Evolutionary conservation across 441 rosid genomes (phyloP), one percentile per base, ranked within the genome.

Genomic region (Theobroma grandiflorum): DNA sequence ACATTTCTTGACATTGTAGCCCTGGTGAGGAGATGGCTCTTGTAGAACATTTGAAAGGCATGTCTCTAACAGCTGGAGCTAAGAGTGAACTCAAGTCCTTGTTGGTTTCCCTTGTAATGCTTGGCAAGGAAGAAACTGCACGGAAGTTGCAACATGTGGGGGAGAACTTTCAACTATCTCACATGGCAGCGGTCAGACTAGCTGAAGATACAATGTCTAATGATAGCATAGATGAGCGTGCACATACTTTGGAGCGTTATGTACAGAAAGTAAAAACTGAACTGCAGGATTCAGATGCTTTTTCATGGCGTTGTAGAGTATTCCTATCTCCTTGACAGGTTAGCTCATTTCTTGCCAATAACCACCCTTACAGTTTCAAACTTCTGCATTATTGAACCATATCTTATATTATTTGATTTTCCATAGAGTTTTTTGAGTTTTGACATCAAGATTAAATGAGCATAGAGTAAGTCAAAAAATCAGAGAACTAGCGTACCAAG

Each of bases 1-100:
- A 52, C 53, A 22, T 59, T 58, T 59, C 53, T 57, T 66, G 71
- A 57, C 72, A 38, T 79, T 83, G 82, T 83, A 96, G 99, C 74
- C 93, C 98, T 37, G 99, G 91, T 9, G 99, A 96, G 91, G 98
- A 96, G 91, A 77, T 91, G 85, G 98, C 98, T 43, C 89, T 96
- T 38, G 96, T 95, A 68, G 98, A 96, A 63, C 99, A 96, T 89
- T 85, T 96, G 89, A 95, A 91, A 81, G 94, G 94, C 81, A 92
- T 95, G 97, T 88, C 90, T 59, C 86, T 89, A 74, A 84, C 91
- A 11, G 88, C 81, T 49, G 95, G 96, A 78, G 92, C 96, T 68
- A 91, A 87, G 86, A 71, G 78, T 11, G 98, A 96, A 88, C 92
- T 96, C 9, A 89, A 83, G 78, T 96, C 98, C 45, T 85, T 96